Base-by-base conservation (phyloP, 768 basidiomycete genomes). In the Agrocybe praecox region DNA sequence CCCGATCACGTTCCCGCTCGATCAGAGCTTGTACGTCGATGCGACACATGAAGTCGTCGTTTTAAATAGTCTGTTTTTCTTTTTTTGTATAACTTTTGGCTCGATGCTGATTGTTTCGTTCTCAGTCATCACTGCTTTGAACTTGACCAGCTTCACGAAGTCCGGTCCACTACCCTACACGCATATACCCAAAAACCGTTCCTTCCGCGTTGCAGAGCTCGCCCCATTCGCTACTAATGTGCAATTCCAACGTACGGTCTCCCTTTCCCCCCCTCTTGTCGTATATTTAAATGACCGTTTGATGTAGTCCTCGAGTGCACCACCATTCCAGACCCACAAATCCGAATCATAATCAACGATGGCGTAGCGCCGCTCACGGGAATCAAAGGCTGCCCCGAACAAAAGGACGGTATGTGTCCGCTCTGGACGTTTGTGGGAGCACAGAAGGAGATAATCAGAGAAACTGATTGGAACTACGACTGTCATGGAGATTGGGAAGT, bases 41-140 rank as follows among this genome's bases (percentile, higher is more conserved):
- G 92, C 92, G 6, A 92, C 90, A 1, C 95, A 96, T 55, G 94
- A 96, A 64, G 91, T 93, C n/a, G 90, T 95, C 36, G 85, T 95
- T 0, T 73, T 94, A n/a, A 89, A 94, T 64, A 83, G 90, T 90
- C 58, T 18, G 82, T 72, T 15, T 49, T 36, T 22, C 34, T 45
- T 32, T 49, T 46, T 36, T 9, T 10, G 21, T n/a, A 26, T n/a
- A n/a, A n/a, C n/a, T n/a, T 33, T 24, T 21, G 15, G 23, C 10
- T 18, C 21, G 36, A 11, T 29, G 8, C 44, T 55, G 36, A 49
- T 53, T 46, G 33, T 43, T 36, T 24, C 17, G 24, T 63, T 54
- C 57, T 54, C n/a, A 90, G 90, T 93, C 33, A 78, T 96, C 32
- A 92, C 93, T 6, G 93, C 93, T 10, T 79, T 97, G 43, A 95